Evolutionary conservation across 495 filamentous ascomycete genomes (phyloP).

Genomic region (Hypoxylon lenormandii): DNA sequence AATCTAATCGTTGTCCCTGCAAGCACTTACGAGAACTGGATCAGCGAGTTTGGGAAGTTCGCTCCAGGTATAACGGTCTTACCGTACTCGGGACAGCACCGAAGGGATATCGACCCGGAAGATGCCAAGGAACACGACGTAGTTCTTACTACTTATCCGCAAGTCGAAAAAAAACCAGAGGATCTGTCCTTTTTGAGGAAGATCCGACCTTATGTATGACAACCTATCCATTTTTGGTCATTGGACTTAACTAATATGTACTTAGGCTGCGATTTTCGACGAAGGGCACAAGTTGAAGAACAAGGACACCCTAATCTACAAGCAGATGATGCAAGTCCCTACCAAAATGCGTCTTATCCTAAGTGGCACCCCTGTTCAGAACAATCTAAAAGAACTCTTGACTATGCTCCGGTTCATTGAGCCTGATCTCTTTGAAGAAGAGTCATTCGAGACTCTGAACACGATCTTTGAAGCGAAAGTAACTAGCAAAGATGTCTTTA

Average conservation of each 20-base stretch:
- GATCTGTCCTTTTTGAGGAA: constrained; percentile 56
- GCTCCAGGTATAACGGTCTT: constrained; percentile 79
- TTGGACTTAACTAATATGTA: constrained; percentile 17
- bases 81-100: constrained; percentile 78
- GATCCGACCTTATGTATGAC: constrained; percentile 60
- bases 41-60: constrained; percentile 88
- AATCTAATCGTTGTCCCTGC: constrained; percentile 91
- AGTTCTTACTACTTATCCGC: constrained; percentile 85
- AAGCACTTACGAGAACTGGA: constrained; percentile 95
- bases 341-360: constrained; percentile 84
- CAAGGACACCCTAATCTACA: constrained; percentile 80
- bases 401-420: constrained; percentile 91
- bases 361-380: constrained; percentile 94
- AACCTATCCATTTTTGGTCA: constrained; percentile 1
- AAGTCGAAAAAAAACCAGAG: constrained; percentile 54
- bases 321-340: constrained; percentile 79
- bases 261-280: constrained; percentile 79
- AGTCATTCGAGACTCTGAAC: constrained; percentile 75
- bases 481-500: constrained; percentile 77
- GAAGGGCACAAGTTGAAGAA: constrained; percentile 95
- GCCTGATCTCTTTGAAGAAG: constrained; percentile 79
- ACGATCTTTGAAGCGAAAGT: constrained; percentile 91
- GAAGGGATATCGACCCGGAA: constrained; percentile 73
- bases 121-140: constrained; percentile 73
- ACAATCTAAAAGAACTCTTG: constrained; percentile 91